Base-by-base conservation (phyloP, 345 rosid species). In the Hibiscus syriacus region DNA sequence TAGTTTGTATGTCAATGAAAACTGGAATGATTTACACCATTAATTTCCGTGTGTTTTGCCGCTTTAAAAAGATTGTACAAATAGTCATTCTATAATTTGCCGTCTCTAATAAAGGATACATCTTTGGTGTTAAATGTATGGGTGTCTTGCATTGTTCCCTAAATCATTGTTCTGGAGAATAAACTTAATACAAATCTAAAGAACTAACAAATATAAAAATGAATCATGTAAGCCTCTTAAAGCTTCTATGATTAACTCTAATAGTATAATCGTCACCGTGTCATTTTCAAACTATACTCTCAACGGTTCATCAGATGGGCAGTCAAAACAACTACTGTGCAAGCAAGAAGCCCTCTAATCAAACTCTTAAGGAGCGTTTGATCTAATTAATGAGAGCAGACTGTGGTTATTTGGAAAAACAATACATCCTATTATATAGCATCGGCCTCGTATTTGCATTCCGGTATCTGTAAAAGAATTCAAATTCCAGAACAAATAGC, bases 401-500 rank as follows among this genome's bases (percentile, higher is more conserved):
- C 39, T 10, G 14, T 2, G 63, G 22, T 46, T 14, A 13, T 0
- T 32, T 13, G 34, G 5, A 41, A 62, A 62, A 7, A 43, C 26
- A 16, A 14, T 22, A 30, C 4, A 61, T 22, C 48, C 30, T 12
- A 25, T 43, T 22, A 13, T 1, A 43, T 25, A 2, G 36, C 14
- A 43, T 63, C 0, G 55, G 13, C 17, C 36, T 6, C 20, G 3
- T 61, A 11, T 55, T 52, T 26, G 38, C 30, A n/a, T 26, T 20
- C 46, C 6, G 0, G 30, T 53, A 12, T 53, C 36, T 0, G 56
- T 20, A 20, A 60, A 70, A 55, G 50, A 22, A 60, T 53, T 78
- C 68, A 83, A 57, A 87, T 90, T 68, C 89, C 91, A 55, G 94
- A 82, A 67, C 91, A 88, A 64, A 88, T 81, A 57, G 94, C 86